phyloP scores from a whole-genome alignment of 768 basidiomycete species.

The Tulasnella sp. region DNA sequence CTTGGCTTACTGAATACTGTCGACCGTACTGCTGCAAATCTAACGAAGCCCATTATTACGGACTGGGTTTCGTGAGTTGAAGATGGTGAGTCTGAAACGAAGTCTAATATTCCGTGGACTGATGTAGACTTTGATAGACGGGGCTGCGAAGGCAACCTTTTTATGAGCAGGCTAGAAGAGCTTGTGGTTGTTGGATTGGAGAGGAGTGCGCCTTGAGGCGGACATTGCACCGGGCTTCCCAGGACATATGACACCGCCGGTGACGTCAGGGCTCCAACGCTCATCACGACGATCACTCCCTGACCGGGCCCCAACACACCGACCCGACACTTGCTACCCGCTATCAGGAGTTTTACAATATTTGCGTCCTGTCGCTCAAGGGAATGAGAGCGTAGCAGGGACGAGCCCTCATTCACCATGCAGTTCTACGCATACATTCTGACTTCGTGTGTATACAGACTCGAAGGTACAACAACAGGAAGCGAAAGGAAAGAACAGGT shows the following conservation, averaged over 20 bases:
- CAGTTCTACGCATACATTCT: not conserved
- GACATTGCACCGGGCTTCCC: not conserved
- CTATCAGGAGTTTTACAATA: too few species aligned
- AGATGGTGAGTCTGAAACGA: too few species aligned
- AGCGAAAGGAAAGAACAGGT: not conserved
- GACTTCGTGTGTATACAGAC: not conserved
- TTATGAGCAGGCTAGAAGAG: not conserved
- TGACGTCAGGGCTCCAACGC: not conserved
- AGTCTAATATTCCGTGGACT: too few species aligned
- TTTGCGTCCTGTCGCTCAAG: too few species aligned
- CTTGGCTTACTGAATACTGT: not conserved
- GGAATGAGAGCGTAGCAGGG: not conserved
- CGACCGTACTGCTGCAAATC: not conserved
- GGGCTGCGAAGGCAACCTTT: too few species aligned
- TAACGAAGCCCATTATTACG: not conserved
- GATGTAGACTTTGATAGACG: too few species aligned
- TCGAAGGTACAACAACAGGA: not conserved
- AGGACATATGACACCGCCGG: not conserved
- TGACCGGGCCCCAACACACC: too few species aligned
- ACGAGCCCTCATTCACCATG: not conserved
- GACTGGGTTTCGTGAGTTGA: not conserved
- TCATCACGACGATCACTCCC: not conserved
- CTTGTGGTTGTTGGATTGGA: not conserved
- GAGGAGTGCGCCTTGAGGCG: not conserved
- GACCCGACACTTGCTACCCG: too few species aligned